Percentiles rank a stretch among this genome's conserved stretches.
Evolutionary conservation across 192 early-diverging fungal genomes (phyloP).

Genomic region (Mortierella claussenii): DNA sequence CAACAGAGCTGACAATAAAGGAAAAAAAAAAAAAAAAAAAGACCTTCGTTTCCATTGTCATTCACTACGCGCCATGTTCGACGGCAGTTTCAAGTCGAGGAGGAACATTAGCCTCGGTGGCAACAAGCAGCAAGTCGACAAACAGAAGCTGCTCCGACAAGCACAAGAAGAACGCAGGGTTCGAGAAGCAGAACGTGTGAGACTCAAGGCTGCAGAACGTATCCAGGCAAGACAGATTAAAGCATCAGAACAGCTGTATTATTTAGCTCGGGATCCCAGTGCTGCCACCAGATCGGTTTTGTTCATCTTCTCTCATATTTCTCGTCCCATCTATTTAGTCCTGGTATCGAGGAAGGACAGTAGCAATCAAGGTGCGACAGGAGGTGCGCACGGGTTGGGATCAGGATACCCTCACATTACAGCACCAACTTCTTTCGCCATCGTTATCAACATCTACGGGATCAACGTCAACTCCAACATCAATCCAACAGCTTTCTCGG

Average conservation of each 20-base stretch:
- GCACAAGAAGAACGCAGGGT: constrained; percentile 77
- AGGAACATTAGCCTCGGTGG: constrained; percentile 89
- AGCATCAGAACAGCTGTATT: too few species aligned
- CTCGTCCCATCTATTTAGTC: constrained; percentile 48
- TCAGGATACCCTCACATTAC: constrained; percentile 1
- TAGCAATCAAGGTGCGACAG: constrained; percentile 34
- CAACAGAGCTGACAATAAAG: too few species aligned
- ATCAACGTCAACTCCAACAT: not conserved
- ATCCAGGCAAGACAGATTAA: constrained; percentile 67
- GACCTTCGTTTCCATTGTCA: too few species aligned
- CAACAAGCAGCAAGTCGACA: constrained; percentile 70
- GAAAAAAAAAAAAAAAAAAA: too few species aligned
- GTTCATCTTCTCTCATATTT: not conserved
- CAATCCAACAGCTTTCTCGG: constrained; percentile 9
- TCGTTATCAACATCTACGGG: not conserved
- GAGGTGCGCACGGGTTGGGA: constrained; percentile 56
- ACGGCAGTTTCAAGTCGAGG: constrained; percentile 81
- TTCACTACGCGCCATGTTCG: constrained; percentile 76
- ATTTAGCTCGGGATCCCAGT: not conserved
- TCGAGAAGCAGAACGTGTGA: constrained; percentile 76
- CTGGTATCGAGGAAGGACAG: constrained; percentile 66
- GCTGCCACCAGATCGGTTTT: not conserved
- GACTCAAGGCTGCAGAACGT: constrained; percentile 60
- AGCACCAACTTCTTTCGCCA: not conserved
- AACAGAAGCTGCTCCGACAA: constrained; percentile 70